Evolutionary conservation across 495 filamentous ascomycete species (phyloP).

Genomic region (Penicillium psychrofluorescens): DNA sequence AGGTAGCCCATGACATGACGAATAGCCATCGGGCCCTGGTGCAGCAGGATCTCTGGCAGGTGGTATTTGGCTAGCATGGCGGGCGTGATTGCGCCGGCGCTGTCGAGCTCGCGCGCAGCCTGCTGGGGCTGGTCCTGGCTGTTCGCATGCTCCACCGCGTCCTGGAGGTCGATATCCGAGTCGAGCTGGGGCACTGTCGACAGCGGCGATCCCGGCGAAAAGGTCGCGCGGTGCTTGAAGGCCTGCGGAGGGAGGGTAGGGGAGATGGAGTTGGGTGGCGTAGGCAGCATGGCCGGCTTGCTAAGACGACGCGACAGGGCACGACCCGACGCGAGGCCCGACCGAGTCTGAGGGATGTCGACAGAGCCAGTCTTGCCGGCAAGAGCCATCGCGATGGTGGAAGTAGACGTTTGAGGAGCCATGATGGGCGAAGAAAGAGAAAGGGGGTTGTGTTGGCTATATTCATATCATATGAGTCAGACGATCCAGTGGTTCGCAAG

Average conservation of each 20-base stretch:
- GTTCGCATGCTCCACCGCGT: constrained; percentile 49
- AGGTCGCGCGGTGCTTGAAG: constrained; percentile 44
- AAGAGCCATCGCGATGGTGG: constrained; percentile 57
- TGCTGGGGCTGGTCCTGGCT: constrained; percentile 32
- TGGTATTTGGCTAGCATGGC: constrained; percentile 84
- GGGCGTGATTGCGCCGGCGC: constrained; percentile 76
- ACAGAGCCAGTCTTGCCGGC: constrained; percentile 54
- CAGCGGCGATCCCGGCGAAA: constrained; percentile 40
- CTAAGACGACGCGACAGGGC: constrained; percentile 44
- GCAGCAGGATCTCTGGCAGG: constrained; percentile 81
- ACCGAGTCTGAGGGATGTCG: constrained; percentile 66
- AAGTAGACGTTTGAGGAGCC: constrained; percentile 39
- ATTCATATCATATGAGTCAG: constrained; percentile 21
- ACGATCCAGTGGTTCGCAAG: constrained; percentile 10
- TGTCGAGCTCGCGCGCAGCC: constrained; percentile 47
- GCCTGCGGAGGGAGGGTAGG: constrained; percentile 78
- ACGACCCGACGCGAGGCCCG: constrained; percentile 56
- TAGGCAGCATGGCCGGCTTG: constrained; percentile 62
- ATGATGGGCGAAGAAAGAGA: constrained; percentile 23
- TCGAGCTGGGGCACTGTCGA: constrained; percentile 61
- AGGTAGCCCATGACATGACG: constrained; percentile 91
- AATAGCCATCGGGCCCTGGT: constrained; percentile 85
- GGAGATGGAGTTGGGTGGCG: constrained; percentile 94
- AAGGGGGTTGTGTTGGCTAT: constrained; percentile 2
- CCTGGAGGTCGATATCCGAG: constrained; percentile 81